Percentiles rank a stretch among this genome's conserved stretches.
Evolutionary conservation across 108 stramenopile species (phyloP).

Genomic region (Stephanodiscus triporus): DNA sequence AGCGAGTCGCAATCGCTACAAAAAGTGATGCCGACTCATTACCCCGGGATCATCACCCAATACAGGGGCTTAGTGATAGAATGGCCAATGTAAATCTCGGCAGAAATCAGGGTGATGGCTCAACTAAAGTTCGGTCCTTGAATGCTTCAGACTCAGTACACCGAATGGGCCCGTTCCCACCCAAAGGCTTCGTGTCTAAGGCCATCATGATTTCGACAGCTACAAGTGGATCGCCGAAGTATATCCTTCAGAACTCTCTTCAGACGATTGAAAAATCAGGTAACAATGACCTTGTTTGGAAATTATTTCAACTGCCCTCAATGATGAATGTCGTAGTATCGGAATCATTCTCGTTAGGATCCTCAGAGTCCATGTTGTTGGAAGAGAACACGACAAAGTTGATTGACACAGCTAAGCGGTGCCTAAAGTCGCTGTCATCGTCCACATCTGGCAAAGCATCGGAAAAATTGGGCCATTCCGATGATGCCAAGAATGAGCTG

Average conservation of each 20-base stretch:
- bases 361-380: conserved; percentile 1
- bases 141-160: not conserved
- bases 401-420: conserved; percentile 20
- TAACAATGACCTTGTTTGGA: not conserved
- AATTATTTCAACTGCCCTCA: not conserved
- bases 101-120: not conserved
- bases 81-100: conserved; percentile 17
- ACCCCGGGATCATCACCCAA: not conserved
- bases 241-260: conserved; percentile 5
- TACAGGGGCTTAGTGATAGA: conserved; percentile 11
- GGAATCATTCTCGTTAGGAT: conserved; percentile 10
- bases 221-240: not conserved
- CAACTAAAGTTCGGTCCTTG: not conserved
- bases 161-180: conserved; percentile 5
- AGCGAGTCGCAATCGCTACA: not conserved
- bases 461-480: not conserved
- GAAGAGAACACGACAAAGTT: conserved; percentile 20
- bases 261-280: conserved; percentile 10
- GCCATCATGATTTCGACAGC: not conserved
- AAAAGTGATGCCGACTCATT: not conserved
- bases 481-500: not conserved
- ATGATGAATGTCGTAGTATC: conserved; percentile 12
- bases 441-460: not conserved
- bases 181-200: conserved; percentile 15
- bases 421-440: conserved; percentile 18